A percentile compares a stretch with the other conserved stretches of the same genome.
Conservation (phyloP, 768 basidiomycete genomes). For the Sutorius australiensis region DNA sequence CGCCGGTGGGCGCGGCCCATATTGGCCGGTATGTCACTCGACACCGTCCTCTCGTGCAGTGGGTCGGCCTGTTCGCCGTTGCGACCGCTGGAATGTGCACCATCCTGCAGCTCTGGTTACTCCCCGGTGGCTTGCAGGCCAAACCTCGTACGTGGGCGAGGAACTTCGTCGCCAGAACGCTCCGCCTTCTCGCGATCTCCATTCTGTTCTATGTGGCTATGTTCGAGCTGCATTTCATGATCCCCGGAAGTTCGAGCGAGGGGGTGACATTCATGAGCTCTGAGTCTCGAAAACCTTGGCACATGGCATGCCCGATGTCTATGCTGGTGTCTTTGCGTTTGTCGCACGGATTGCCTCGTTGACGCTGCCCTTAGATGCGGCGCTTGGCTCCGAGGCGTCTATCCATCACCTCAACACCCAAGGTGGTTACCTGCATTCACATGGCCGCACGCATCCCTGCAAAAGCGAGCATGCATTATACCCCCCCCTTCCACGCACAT, state of each 20-base stretch:
- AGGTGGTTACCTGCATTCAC: constrained; percentile 97
- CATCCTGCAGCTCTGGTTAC: constrained; percentile 79
- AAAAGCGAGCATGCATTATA: constrained; percentile 78
- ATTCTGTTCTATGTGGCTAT: constrained; percentile 90
- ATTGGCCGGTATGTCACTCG: constrained; percentile 84
- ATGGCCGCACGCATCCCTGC: constrained; percentile 81
- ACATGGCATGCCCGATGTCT: constrained; percentile 89
- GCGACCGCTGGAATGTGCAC: constrained; percentile 89
- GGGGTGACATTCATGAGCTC: constrained; percentile 99
- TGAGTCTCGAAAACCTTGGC: constrained; percentile 93
- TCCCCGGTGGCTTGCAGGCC: constrained; percentile 83
- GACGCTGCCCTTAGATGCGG: constrained; percentile 56
- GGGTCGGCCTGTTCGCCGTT: constrained; percentile 98
- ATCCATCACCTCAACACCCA: constrained; percentile 95
- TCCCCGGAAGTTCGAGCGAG: constrained; percentile 87
- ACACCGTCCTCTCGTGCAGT: constrained; percentile 91
- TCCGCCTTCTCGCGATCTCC: constrained; percentile 87
- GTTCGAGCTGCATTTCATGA: constrained; percentile 92
- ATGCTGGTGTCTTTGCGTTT: constrained; percentile 57
- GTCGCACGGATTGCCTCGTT: not conserved
- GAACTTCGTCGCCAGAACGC: constrained; percentile 85
- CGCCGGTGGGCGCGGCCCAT: constrained; percentile 93
- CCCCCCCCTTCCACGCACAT: constrained; percentile 39
- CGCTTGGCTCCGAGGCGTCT: constrained; percentile 74
- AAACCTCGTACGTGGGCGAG: constrained; percentile 68